Conservation (phyloP, 2,329 filamentous ascomycete species). For the Talaromyces sp. region DNA sequence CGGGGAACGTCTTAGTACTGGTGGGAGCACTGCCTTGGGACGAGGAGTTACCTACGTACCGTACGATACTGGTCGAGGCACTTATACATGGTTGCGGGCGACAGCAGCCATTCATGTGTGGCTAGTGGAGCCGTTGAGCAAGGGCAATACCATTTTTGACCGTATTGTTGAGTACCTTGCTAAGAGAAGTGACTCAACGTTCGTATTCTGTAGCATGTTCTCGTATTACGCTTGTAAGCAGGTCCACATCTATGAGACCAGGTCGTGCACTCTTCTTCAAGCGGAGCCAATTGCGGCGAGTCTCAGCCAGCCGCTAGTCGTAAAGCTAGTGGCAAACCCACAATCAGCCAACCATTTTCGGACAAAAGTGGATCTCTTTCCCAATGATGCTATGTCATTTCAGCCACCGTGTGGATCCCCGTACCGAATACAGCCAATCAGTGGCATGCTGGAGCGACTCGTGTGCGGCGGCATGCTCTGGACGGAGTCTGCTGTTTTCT, state of each 20-base stretch:
- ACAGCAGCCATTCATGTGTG: neutral
- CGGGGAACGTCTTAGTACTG: constrained; percentile 17
- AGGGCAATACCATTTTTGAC: constrained; percentile 15
- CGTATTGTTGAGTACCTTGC: constrained; percentile 10
- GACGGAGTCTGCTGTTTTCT: constrained; percentile 23
- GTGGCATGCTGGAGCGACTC: neutral
- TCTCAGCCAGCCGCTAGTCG: neutral
- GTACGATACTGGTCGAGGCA: constrained; percentile 14
- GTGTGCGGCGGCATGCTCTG: constrained; percentile 26
- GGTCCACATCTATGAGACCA: constrained; percentile 9
- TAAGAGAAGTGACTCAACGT: constrained; percentile 1
- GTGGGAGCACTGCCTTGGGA: constrained; percentile 9
- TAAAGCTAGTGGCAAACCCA: constrained; percentile 17
- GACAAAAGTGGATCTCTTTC: neutral
- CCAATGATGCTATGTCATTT: constrained; percentile 18
- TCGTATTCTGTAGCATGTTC: neutral
- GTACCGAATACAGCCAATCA: constrained; percentile 7
- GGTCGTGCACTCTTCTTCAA: constrained; percentile 1
- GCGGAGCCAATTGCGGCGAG: neutral
- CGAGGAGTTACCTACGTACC: constrained; percentile 6
- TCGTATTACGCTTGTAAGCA: constrained; percentile 7
- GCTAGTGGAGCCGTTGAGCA: neutral
- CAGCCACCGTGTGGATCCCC: constrained; percentile 7
- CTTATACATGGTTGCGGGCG: constrained; percentile 1
- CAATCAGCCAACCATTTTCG: constrained; percentile 1